Evolutionary conservation across 2,329 filamentous ascomycete species (phyloP), one percentile per base, ranked within the genome.

Genomic region (Monilinia aucupariae): DNA sequence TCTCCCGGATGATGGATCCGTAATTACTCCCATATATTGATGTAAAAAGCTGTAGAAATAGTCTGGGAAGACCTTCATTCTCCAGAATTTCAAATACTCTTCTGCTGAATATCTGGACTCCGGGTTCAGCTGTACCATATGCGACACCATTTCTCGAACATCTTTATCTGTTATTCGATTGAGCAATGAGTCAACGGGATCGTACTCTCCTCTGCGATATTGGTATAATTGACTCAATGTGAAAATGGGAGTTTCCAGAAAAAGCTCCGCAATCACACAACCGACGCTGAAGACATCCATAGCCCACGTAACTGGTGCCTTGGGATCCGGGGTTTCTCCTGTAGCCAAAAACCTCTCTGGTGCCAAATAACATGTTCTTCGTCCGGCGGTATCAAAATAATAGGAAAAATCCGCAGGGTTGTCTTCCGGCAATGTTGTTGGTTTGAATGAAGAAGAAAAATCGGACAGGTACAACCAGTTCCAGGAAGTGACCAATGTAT

Each of bases 391-490:
- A 72, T 99, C 94, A 71, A 97, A 99, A 74, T 93, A 99, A 76
- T 97, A 97, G 0, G 92, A 96, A 72, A 97, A 99, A 71, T 97
- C 92, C 20, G 91, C 92, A 1, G 94, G 94, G 71, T 99, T 97
- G 72, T 99, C 92, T 75, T 97, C 93, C 3, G 94, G 94, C 3
- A 99, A 80, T 75, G 91, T 91, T 6, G 92, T 90, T 13, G 92
- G 94, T 73, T 99, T 99, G 79, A 96, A 97, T 0, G 90, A 88
- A 0, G 93, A 92, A 4, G 93, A 96, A 75, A 97, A 99, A 75
- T 99, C 94, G n/a, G 92, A 88, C 45, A 99, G 82, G 74, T 97
- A 99, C 2, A 99, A 82, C 94, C 96, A 99, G 78, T 97, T 97
- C 94, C 94, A 99, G 8, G 94, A 97, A 0, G 94, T 99, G 58